Evolutionary conservation across 75 land plant genomes (phyloP).

Genomic region (Pinus albicaulis): DNA sequence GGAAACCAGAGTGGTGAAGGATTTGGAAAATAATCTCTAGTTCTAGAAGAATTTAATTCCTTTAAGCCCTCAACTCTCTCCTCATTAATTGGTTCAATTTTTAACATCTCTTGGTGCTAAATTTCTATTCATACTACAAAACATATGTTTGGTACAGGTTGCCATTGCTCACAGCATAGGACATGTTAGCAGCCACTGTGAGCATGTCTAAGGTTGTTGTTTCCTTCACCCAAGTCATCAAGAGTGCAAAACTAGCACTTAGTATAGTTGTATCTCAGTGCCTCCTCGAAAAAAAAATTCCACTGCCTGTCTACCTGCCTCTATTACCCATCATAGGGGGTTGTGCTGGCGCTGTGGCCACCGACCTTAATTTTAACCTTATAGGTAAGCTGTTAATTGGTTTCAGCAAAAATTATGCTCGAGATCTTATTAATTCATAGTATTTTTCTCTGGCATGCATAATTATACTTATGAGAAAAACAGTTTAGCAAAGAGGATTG

Average conservation of each 20-base stretch:
- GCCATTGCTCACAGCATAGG: constrained; percentile 83
- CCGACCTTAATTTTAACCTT: constrained; percentile 83
- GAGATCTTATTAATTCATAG: no score
- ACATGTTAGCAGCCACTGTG: constrained; percentile 81
- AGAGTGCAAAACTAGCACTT: constrained; percentile 84
- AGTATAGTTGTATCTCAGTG: constrained; percentile 62
- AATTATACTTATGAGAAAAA: no score
- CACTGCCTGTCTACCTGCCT: constrained; percentile 61
- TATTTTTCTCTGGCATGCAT: no score
- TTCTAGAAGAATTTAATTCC: constrained; percentile 72
- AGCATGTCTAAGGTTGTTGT: constrained; percentile 86
- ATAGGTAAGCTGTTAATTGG: constrained; percentile 30
- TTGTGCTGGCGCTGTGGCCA: constrained; percentile 57
- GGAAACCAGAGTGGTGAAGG: constrained; percentile 39
- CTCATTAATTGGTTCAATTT: not conserved
- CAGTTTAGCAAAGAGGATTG: not conserved
- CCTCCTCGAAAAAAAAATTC: constrained; percentile 57
- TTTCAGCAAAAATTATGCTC: not conserved
- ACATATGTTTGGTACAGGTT: constrained; percentile 33
- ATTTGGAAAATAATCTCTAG: constrained; percentile 45
- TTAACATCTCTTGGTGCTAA: not conserved
- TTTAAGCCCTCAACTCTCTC: constrained; percentile 21
- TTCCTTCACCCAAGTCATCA: constrained; percentile 81
- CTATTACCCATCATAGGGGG: constrained; percentile 77
- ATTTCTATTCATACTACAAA: no score